A percentile compares a stretch with the other conserved stretches of the same genome.
Evolutionary conservation across 257 asterid genomes (phyloP).

Genomic region (Solanum verrucosum): DNA sequence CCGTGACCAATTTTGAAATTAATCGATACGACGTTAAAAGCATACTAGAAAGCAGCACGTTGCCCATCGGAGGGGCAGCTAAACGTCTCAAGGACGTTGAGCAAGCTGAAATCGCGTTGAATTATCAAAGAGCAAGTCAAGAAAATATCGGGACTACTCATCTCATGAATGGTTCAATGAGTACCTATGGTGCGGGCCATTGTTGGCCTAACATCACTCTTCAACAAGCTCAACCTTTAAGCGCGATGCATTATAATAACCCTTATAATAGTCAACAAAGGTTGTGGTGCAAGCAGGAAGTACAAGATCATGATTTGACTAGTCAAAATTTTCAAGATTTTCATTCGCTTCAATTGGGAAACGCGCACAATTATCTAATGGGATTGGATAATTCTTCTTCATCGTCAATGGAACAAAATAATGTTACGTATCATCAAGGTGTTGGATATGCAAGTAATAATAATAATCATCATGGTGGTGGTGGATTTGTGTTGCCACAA

Average conservation of each 20-base stretch:
- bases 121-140: constrained; percentile 25
- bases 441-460: constrained; percentile 7
- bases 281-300: constrained; percentile 69
- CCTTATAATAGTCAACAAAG: constrained; percentile 39
- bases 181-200: constrained; percentile 12
- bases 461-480: not conserved
- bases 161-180: constrained; percentile 14
- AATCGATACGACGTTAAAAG: constrained; percentile 74
- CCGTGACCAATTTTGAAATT: constrained; percentile 78
- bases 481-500: constrained; percentile 24
- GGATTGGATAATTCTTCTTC: constrained; percentile 31
- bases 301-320: not conserved
- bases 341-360: constrained; percentile 37
- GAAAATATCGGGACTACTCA: constrained; percentile 21
- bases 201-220: constrained; percentile 55
- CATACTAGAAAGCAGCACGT: constrained; percentile 62
- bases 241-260: constrained; percentile 11
- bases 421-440: constrained; percentile 6
- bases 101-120: constrained; percentile 38
- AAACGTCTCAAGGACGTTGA: constrained; percentile 76
- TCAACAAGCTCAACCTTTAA: constrained; percentile 42
- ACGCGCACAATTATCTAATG: constrained; percentile 33
- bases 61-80: constrained; percentile 68
- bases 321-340: constrained; percentile 20
- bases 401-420: constrained; percentile 17